phyloP scores from a whole-genome alignment of 2,329 filamentous ascomycete genomes.

The Macroventuria anomochaeta region DNA sequence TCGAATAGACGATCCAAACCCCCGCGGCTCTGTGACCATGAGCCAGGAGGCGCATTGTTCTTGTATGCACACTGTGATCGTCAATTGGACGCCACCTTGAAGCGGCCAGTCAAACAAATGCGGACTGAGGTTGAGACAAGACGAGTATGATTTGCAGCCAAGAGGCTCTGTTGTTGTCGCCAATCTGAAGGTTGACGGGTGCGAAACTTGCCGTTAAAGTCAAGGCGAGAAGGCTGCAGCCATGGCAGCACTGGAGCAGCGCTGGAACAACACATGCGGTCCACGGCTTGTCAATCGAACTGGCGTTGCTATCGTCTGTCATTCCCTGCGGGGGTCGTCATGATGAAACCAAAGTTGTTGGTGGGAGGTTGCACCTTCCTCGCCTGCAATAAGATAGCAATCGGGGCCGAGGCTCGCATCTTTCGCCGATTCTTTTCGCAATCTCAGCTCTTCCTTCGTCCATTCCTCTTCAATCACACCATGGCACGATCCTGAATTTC shows the following conservation, averaged over 20 bases:
- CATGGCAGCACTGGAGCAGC: neutral
- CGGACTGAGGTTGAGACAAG: constrained; percentile 14
- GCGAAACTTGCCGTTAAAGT: constrained; percentile 5
- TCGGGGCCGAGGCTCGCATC: constrained; percentile 12
- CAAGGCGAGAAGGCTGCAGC: neutral
- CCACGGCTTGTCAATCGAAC: neutral
- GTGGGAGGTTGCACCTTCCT: neutral
- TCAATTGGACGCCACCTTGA: neutral
- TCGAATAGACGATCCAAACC: neutral
- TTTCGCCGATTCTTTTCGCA: constrained; percentile 6
- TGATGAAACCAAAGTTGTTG: neutral
- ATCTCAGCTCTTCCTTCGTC: constrained; percentile 21
- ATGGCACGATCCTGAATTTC: constrained; percentile 22
- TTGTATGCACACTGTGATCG: neutral
- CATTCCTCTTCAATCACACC: constrained; percentile 26
- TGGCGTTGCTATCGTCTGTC: neutral
- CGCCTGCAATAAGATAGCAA: constrained; percentile 7
- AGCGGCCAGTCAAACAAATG: constrained; percentile 11
- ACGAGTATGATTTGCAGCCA: constrained; percentile 15
- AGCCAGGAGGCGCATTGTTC: neutral
- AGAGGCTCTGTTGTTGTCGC: constrained; percentile 8
- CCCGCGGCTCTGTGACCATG: neutral
- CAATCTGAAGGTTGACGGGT: neutral
- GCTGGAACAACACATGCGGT: neutral
- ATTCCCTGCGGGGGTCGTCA: neutral